phyloP scores from a whole-genome alignment of 306 rosid genomes.

The peach (Prunus persica) region Prunus_persica_NCBIv2 NC_034009.1:22988001-22988500 shows the following conservation, averaged over 20 bases:
- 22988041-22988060: constrained; percentile 19
- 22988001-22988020: constrained; percentile 31
- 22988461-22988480: not conserved
- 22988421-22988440: not conserved
- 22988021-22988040: constrained; percentile 24
- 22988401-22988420: constrained; percentile 2
- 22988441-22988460: not conserved
- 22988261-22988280: no score
- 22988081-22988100: not conserved
- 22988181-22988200: no score
- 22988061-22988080: constrained; percentile 11
- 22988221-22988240: no score
- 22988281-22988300: no score
- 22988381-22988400: not conserved
- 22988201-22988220: no score
- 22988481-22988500: constrained; percentile 10
- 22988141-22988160: no score
- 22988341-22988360: no score
- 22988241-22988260: fast-evolving
- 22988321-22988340: no score
- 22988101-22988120: not conserved
- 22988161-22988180: no score
- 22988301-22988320: no score
- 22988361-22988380: no score
- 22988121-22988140: not conserved